Conservation (phyloP, 495 filamentous ascomycete species). For the Penicillium flavigenum region DNA sequence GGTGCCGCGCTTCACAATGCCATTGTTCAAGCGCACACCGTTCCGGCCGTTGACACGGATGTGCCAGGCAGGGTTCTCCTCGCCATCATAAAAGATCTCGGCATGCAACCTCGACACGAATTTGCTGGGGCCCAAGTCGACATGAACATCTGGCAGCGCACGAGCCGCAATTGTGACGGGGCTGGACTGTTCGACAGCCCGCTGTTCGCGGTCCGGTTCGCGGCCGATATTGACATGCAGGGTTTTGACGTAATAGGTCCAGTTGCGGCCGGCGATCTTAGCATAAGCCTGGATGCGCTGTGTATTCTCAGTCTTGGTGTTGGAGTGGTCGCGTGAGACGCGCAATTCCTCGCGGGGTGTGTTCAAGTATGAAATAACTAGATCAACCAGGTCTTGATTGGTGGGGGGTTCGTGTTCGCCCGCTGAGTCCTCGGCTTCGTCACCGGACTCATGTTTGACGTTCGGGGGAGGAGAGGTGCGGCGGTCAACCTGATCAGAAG, state of each 20-base stretch:
- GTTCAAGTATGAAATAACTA: constrained; percentile 68
- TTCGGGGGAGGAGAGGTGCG: constrained; percentile 31
- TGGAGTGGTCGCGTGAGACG: constrained; percentile 72
- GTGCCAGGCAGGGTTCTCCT: constrained; percentile 65
- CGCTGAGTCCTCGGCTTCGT: constrained; percentile 44
- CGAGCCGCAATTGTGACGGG: constrained; percentile 46
- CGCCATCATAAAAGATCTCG: constrained; percentile 73
- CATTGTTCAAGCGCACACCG: constrained; percentile 77
- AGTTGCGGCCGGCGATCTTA: constrained; percentile 85
- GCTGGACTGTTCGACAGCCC: constrained; percentile 45
- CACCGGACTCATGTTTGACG: constrained; percentile 38
- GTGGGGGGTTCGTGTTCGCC: constrained; percentile 53
- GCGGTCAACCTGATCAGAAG: constrained; percentile 37
- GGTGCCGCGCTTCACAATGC: constrained; percentile 61
- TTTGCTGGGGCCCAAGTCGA: constrained; percentile 92
- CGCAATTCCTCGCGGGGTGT: constrained; percentile 59
- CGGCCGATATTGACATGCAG: constrained; percentile 82
- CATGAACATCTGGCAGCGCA: constrained; percentile 62
- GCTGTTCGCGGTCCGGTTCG: constrained; percentile 60
- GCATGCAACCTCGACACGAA: constrained; percentile 88
- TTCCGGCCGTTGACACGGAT: constrained; percentile 87
- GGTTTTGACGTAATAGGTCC: constrained; percentile 90
- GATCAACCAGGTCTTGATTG: constrained; percentile 66
- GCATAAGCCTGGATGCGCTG: constrained; percentile 85
- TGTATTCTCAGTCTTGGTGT: constrained; percentile 66